Evolutionary conservation across 2,329 filamentous ascomycete species (phyloP), one percentile per base, ranked within the genome.

Genomic region (Cercospora zeina): DNA sequence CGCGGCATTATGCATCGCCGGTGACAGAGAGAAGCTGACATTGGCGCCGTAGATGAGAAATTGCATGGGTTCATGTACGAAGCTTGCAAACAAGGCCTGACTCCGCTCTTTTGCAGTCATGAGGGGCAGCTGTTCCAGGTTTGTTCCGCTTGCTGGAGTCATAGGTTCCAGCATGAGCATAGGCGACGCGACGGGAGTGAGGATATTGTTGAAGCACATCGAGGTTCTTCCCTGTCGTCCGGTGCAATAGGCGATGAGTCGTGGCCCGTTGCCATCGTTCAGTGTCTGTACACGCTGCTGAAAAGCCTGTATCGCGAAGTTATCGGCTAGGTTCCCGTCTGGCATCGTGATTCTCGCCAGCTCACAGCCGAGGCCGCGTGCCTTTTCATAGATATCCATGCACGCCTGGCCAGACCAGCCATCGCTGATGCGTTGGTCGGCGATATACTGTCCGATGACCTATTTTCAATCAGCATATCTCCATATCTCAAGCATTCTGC

Each of bases 1-100:
- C 0, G 89, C 89, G 5, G 87, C 81, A 59, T 87, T 89, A 73
- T 93, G 89, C 88, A 92, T 92, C 6, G 87, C 86, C 1, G 89
- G 89, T 0, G 89, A 91, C 60, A 92, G 74, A 71, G 87, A 91
- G 76, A 89, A 90, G 54, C 82, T 84, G 9, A 89, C 85, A 59
- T 87, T 87, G 59, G 84, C 86, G n/a, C 89, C 89, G 55, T 91
- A 84, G 34, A 92, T 87, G 67, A 89, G 89, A 59, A 90, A 85
- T 54, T 87, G 85, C 80, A 92, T 85, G 0, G 86, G 81, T 42
- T 91, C 87, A 56, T 86, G 83, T 1, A 88, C 79, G 62, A 88
- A 89, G 1, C 85, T 86, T 3, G 85, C 80, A 69, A 87, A 90
- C 0, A 91, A 79, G 1, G 87, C 85, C 63, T 83, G 77, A 5